Evolutionary conservation across 2,329 filamentous ascomycete species (phyloP).

Genomic region (Curvularia eragrostidis): DNA sequence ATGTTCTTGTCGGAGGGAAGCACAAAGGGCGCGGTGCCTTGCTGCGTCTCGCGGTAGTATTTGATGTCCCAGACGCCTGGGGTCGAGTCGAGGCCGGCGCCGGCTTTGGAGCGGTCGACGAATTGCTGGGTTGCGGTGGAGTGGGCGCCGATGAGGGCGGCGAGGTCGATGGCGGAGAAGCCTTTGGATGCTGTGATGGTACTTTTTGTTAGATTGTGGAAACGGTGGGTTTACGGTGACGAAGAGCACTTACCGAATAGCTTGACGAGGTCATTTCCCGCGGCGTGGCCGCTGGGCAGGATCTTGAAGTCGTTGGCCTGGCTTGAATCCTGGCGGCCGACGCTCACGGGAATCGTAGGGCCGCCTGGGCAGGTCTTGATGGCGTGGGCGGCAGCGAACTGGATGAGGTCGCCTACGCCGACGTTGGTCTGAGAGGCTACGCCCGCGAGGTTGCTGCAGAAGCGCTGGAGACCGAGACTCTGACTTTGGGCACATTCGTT

Average conservation of each 20-base stretch:
- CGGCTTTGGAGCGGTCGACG: constrained; percentile 32
- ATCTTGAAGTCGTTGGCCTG: constrained; percentile 29
- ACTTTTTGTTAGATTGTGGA: neutral
- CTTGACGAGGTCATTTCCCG: constrained; percentile 30
- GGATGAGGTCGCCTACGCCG: constrained; percentile 45
- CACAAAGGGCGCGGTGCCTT: constrained; percentile 38
- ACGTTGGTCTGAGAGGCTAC: constrained; percentile 52
- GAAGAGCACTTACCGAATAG: constrained; percentile 44
- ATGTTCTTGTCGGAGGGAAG: constrained; percentile 40
- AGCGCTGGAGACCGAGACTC: constrained; percentile 55
- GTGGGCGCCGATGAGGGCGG: constrained; percentile 50
- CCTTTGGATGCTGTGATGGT: constrained; percentile 39
- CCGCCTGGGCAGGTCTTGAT: constrained; percentile 48
- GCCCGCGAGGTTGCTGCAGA: constrained; percentile 50
- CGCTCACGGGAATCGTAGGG: constrained; percentile 41
- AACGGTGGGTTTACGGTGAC: too few species aligned
- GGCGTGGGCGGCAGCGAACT: constrained; percentile 48
- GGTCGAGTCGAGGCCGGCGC: constrained; percentile 44
- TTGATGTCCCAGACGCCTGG: constrained; percentile 48
- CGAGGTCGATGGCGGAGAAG: constrained; percentile 47
- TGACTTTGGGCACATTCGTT: constrained; percentile 45
- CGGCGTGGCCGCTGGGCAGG: constrained; percentile 31
- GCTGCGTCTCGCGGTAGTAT: constrained; percentile 45
- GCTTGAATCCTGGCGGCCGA: constrained; percentile 44
- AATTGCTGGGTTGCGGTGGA: constrained; percentile 41